Evolutionary conservation across 2,329 filamentous ascomycete species (phyloP).

Genomic region (Dactylonectria estremocensis): DNA sequence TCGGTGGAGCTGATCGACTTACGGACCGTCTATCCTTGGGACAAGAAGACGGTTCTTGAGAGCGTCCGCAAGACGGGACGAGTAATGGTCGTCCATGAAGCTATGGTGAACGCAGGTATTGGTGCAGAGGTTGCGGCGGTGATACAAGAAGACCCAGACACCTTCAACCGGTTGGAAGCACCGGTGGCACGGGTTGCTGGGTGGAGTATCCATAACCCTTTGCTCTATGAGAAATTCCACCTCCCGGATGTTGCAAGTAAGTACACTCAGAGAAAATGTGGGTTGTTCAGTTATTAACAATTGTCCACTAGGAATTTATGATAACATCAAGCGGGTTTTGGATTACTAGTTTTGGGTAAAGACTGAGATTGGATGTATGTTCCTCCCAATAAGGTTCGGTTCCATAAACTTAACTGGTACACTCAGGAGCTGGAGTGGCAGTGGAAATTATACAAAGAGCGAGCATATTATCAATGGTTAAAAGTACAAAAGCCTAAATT

Average conservation of each 20-base stretch:
- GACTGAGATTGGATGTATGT: not conserved
- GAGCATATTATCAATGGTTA: not conserved
- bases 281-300: slow-evolving; percentile 22
- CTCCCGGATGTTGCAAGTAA: slow-evolving; percentile 89
- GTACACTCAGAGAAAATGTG: slow-evolving; percentile 56
- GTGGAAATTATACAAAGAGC: not conserved
- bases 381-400: not conserved
- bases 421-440: not conserved
- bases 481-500: not conserved
- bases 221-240: slow-evolving; percentile 86
- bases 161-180: slow-evolving; percentile 87
- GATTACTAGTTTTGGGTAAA: slow-evolving; percentile 66
- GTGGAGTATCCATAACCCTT: slow-evolving; percentile 88
- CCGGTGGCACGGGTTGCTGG: slow-evolving; percentile 88
- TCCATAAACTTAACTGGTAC: not conserved
- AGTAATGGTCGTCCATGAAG: slow-evolving; percentile 91
- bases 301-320: slow-evolving; percentile 73
- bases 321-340: slow-evolving; percentile 77
- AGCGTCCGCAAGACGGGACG: slow-evolving; percentile 91
- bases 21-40: slow-evolving; percentile 93
- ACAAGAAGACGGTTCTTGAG: slow-evolving; percentile 82
- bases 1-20: slow-evolving; percentile 90
- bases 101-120: slow-evolving; percentile 91
- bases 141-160: slow-evolving; percentile 83
- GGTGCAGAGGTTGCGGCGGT: slow-evolving; percentile 91